A percentile compares a stretch with the other conserved stretches of the same genome.
Evolutionary conservation across 495 filamentous ascomycete species (phyloP).

Genomic region (Penicillium cataractarum): DNA sequence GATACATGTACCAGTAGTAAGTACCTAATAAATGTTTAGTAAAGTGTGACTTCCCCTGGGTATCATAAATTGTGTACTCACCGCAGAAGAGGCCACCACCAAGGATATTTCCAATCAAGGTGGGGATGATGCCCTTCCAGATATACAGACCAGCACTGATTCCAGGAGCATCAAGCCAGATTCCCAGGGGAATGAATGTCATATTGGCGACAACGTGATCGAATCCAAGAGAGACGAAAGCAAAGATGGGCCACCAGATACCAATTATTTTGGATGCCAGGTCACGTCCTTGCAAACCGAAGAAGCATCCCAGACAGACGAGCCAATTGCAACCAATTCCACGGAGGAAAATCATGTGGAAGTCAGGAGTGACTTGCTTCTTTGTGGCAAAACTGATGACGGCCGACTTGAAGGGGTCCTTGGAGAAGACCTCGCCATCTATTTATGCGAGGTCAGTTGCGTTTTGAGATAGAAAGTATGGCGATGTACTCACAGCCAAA

Average conservation of each 20-base stretch:
- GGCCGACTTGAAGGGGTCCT: conserved; percentile 52
- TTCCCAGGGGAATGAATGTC: conserved; percentile 63
- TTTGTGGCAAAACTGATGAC: conserved; percentile 55
- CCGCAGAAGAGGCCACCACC: conserved; percentile 56
- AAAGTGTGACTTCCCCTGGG: background rate
- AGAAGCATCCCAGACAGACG: conserved; percentile 61
- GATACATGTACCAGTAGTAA: conserved; percentile 58
- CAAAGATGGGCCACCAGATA: conserved; percentile 68
- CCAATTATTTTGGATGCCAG: conserved; percentile 58
- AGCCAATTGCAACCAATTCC: conserved; percentile 69
- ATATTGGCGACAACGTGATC: conserved; percentile 70
- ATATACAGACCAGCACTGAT: conserved; percentile 60
- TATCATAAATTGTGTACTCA: conserved; percentile 14
- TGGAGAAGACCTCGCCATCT: conserved; percentile 61
- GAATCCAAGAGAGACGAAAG: conserved; percentile 60
- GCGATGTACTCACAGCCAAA: conserved; percentile 52
- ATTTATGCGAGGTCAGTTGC: background rate
- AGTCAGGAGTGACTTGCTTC: conserved; percentile 60
- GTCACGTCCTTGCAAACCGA: conserved; percentile 59
- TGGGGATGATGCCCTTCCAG: conserved; percentile 67
- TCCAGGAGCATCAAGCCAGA: conserved; percentile 54
- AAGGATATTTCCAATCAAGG: conserved; percentile 60
- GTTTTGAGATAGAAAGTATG: too few relatives aligned
- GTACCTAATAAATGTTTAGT: conserved; percentile 27
- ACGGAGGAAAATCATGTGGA: conserved; percentile 62